Percentiles rank a stretch among this genome's conserved stretches.
These are phyloP conservation scores for Oidiodendron maius DNA, from an alignment of 495 filamentous ascomycete species.

Conservation along the genomic window DNA sequence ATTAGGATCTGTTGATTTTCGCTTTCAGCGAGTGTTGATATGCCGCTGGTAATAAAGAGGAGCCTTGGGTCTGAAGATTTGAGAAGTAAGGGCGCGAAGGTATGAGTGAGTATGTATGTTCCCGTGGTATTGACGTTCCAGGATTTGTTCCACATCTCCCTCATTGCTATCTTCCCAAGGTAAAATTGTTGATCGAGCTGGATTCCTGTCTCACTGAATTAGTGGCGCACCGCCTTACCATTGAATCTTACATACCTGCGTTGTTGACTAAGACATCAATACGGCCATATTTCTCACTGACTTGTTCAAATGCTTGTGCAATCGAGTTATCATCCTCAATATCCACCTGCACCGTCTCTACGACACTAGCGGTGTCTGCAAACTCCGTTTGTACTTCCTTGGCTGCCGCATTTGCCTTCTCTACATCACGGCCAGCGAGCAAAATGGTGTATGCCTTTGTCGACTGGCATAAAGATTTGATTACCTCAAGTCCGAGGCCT, in stretches of 20 bases:
- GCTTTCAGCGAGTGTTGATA: conserved; percentile 35
- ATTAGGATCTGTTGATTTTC: conserved; percentile 14
- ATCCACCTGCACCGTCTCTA: conserved; percentile 40
- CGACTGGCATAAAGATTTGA: conserved; percentile 37
- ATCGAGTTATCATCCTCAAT: conserved; percentile 41
- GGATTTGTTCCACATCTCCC: conserved; percentile 39
- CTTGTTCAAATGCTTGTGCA: conserved; percentile 26
- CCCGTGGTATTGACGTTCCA: conserved; percentile 52
- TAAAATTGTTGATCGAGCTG: conserved; percentile 6
- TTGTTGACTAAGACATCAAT: conserved; percentile 59
- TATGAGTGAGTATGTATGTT: conserved; percentile 41
- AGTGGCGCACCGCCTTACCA: not conserved
- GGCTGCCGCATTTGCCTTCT: conserved; percentile 41
- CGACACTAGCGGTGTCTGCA: conserved; percentile 28
- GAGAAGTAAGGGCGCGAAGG: conserved; percentile 40
- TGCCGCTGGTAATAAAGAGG: conserved; percentile 45
- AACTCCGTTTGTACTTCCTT: conserved; percentile 26
- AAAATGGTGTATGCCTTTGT: conserved; percentile 39
- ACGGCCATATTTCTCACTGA: conserved; percentile 26
- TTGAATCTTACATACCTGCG: conserved; percentile 42
- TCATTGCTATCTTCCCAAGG: conserved; percentile 4
- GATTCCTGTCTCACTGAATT: conserved; percentile 5
- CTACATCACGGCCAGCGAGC: conserved; percentile 36
- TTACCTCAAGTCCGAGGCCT: conserved; percentile 43
- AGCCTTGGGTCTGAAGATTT: conserved; percentile 37